phyloP scores from a whole-genome alignment of 495 filamentous ascomycete genomes.

The Hyaloscypha bicolor region DNA sequence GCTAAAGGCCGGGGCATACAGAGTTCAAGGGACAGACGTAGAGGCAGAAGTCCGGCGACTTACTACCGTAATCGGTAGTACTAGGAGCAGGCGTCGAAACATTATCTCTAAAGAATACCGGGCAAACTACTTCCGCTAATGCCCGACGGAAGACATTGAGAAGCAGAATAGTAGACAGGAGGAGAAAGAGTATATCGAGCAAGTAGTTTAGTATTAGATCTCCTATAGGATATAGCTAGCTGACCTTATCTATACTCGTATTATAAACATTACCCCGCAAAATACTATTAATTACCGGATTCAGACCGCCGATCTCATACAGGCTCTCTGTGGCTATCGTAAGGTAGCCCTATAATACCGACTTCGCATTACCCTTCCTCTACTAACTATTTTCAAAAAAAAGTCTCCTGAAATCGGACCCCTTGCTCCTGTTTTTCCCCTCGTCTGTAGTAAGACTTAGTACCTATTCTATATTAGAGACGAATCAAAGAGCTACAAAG shows the following conservation, averaged over 20 bases:
- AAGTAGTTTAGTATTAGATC: not conserved
- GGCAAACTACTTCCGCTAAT: not conserved
- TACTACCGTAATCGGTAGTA: not conserved
- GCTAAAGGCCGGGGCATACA: conserved; percentile 29
- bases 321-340: not conserved
- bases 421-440: conserved; percentile 4
- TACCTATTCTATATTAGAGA: conserved; percentile 22
- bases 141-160: not conserved
- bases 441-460: conserved; percentile 10
- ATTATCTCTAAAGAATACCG: not conserved
- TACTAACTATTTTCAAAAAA: not conserved
- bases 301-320: not conserved
- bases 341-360: not conserved
- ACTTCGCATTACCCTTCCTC: not conserved
- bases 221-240: not conserved
- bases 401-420: conserved; percentile 7
- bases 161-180: not conserved
- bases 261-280: not conserved
- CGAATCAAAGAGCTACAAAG: conserved; percentile 19
- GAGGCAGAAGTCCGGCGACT: conserved; percentile 21
- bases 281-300: not conserved
- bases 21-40: conserved; percentile 11
- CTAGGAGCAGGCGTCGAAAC: not conserved
- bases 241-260: not conserved
- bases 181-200: not conserved